Percentiles rank a stretch among this genome's conserved stretches.
These are phyloP conservation scores for Collybia mongolica DNA, from an alignment of 768 basidiomycete species.

Conservation along the genomic window DNA sequence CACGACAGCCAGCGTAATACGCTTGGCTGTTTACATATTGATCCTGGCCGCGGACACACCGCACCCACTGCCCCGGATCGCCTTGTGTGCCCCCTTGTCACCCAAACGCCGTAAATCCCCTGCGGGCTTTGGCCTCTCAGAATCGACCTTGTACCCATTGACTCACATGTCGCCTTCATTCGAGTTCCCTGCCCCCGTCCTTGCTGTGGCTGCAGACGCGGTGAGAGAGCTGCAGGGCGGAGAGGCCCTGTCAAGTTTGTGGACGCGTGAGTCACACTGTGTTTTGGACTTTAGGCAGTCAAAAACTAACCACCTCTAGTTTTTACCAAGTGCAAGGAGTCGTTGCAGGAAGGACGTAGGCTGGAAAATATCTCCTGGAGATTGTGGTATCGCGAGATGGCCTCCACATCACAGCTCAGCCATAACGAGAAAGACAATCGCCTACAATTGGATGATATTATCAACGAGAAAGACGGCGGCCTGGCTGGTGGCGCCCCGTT, in stretches of 20 bases:
- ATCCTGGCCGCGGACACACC: constrained; percentile 2
- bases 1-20: no score
- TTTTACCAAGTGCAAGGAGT: constrained; percentile 81
- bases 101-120: constrained; percentile 12
- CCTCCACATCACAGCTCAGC: constrained; percentile 26
- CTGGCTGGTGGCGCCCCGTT: constrained; percentile 6
- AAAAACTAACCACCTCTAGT: constrained; percentile 39
- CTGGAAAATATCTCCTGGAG: constrained; percentile 91
- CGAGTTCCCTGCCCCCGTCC: constrained; percentile 61
- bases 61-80: constrained; percentile 3
- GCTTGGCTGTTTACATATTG: no score
- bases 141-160: no score
- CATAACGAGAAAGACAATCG: not conserved
- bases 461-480: constrained; percentile 18
- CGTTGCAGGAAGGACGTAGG: constrained; percentile 74
- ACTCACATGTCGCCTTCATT: constrained; percentile 16
- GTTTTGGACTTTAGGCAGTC: not conserved
- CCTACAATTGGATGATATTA: not conserved
- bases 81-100: not conserved
- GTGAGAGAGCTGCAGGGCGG: constrained; percentile 67
- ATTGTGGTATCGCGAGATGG: constrained; percentile 71
- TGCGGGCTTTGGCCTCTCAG: constrained; percentile 4
- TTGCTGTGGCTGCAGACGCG: constrained; percentile 63
- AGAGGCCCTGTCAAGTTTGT: constrained; percentile 65
- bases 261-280: constrained; percentile 54